phyloP scores from a whole-genome alignment of 345 rosid genomes.

The Citrus reticulata region DNA sequence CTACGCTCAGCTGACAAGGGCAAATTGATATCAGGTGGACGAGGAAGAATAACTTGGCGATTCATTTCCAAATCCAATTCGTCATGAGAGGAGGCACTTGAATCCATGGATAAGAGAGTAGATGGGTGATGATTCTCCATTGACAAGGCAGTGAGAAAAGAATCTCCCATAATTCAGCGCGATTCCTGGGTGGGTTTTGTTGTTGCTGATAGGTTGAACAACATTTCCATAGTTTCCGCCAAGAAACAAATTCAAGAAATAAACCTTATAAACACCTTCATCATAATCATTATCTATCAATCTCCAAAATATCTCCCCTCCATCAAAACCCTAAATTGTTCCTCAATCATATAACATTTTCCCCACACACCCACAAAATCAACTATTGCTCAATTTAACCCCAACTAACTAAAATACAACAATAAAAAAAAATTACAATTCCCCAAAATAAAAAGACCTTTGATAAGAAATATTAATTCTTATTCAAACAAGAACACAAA shows the following conservation, averaged over 20 bases:
- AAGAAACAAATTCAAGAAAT: slow-evolving; percentile 40
- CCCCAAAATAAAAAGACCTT: not conserved
- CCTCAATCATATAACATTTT: slow-evolving; percentile 27
- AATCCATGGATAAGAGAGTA: slow-evolving; percentile 93
- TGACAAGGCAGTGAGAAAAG: slow-evolving; percentile 49
- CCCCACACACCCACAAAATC: slow-evolving; percentile 24
- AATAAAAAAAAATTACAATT: not conserved
- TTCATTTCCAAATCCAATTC: slow-evolving; percentile 91
- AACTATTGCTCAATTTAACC: slow-evolving; percentile 24
- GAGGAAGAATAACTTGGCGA: slow-evolving; percentile 65
- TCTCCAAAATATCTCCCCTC: slow-evolving; percentile 60
- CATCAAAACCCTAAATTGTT: slow-evolving; percentile 46
- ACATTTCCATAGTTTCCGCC: slow-evolving; percentile 29
- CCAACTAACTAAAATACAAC: slow-evolving; percentile 15
- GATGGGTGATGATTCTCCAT: slow-evolving; percentile 98
- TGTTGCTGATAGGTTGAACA: slow-evolving; percentile 34
- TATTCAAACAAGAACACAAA: not conserved
- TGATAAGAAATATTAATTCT: not conserved
- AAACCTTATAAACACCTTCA: slow-evolving; percentile 37
- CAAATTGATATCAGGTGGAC: slow-evolving; percentile 91
- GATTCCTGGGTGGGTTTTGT: slow-evolving; percentile 24
- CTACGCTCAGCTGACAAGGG: slow-evolving; percentile 86
- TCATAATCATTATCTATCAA: slow-evolving; percentile 40
- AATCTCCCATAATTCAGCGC: slow-evolving; percentile 49
- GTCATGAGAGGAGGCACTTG: slow-evolving; percentile 84